Evolutionary conservation across 164 flowering plant genomes (phyloP).

Genomic region (Nelumbo lutea): DNA sequence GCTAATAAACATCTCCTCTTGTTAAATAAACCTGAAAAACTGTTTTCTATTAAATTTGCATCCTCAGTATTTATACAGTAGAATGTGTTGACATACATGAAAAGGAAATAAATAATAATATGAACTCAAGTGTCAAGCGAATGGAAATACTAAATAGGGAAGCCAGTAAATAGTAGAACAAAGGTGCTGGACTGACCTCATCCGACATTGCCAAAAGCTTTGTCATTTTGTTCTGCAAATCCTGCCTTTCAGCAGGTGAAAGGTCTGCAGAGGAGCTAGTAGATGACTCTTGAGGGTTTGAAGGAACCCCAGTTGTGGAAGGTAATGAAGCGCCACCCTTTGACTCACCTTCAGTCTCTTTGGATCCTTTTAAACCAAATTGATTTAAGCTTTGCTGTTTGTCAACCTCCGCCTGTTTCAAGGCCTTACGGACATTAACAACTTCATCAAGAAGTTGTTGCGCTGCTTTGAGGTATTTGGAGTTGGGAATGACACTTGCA

Average conservation of each 20-base stretch:
- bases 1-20: neutral
- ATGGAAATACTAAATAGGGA: neutral
- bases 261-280: conserved; percentile 36
- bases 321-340: conserved; percentile 14
- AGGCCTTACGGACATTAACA: conserved; percentile 57
- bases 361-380: conserved; percentile 25
- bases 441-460: conserved; percentile 85
- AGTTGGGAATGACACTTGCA: conserved; percentile 36
- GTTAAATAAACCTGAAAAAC: neutral
- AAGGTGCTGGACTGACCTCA: conserved; percentile 46
- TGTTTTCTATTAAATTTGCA: neutral
- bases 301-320: conserved; percentile 21
- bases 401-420: conserved; percentile 38
- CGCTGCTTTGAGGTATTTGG: conserved; percentile 66
- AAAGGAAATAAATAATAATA: neutral
- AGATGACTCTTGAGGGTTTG: conserved; percentile 34
- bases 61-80: neutral
- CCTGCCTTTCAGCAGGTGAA: conserved; percentile 63
- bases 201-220: conserved; percentile 77
- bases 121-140: neutral
- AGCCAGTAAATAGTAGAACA: neutral
- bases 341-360: conserved; percentile 35
- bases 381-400: conserved; percentile 25
- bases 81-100: neutral
- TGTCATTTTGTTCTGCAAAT: conserved; percentile 62